A percentile compares a stretch with the other conserved stretches of the same genome.
These are phyloP conservation scores for Colletotrichum chlorophyti DNA, from an alignment of 2,329 filamentous ascomycete species.

Conservation along the genomic window DNA sequence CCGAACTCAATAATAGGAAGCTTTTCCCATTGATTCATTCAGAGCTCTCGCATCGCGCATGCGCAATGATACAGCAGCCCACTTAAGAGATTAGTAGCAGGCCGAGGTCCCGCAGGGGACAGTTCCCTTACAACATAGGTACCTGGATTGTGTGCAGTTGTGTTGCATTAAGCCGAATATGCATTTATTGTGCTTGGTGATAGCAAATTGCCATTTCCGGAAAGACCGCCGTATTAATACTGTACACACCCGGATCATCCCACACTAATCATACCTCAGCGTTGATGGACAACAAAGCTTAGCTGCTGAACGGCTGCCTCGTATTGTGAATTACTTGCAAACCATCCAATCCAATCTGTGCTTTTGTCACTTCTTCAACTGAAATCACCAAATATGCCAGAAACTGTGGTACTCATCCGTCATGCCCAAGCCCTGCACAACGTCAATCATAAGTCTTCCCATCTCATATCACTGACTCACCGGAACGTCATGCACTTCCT, in stretches of 20 bases:
- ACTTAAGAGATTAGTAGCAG: too few relatives aligned
- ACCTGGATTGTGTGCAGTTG: too few relatives aligned
- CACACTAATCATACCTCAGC: neutral
- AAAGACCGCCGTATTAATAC: neutral
- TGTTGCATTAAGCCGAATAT: too few relatives aligned
- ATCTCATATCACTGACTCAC: neutral
- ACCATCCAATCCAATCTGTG: too few relatives aligned
- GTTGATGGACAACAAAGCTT: too few relatives aligned
- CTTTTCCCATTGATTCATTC: neutral
- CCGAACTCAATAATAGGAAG: neutral
- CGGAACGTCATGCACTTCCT: too few relatives aligned
- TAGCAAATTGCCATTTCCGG: neutral
- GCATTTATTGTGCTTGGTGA: neutral
- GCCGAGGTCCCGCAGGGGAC: neutral
- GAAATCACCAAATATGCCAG: slow-evolving; percentile 51
- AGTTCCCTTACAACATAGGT: too few relatives aligned
- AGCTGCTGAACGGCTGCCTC: too few relatives aligned
- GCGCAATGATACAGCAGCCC: too few relatives aligned
- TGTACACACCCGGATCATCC: neutral
- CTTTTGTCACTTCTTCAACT: neutral
- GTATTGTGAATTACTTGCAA: too few relatives aligned
- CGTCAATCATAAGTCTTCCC: slow-evolving; percentile 51
- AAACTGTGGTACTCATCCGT: slow-evolving; percentile 79
- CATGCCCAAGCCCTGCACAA: slow-evolving; percentile 80
- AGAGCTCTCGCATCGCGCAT: neutral